A percentile compares a stretch with the other conserved stretches of the same genome.
Conservation (phyloP, 345 rosid species). For the Gossypium arboreum region DNA sequence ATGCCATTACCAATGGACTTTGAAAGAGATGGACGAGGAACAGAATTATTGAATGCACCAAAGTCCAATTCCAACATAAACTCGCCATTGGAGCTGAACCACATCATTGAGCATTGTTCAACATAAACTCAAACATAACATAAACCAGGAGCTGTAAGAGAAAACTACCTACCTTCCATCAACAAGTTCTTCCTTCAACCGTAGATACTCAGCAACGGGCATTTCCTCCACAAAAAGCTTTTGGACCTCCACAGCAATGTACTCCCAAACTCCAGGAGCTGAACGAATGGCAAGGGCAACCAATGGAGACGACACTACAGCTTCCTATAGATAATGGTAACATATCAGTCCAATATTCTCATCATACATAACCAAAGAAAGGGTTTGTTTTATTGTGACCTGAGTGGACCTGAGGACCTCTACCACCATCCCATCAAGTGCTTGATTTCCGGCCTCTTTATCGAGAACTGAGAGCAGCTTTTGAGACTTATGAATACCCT, state of each 20-base stretch:
- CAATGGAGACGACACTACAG: slow-evolving; percentile 73
- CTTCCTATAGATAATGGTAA: slow-evolving; percentile 44
- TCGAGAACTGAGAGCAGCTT: slow-evolving; percentile 55
- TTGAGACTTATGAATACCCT: slow-evolving; percentile 71
- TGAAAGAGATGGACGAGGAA: slow-evolving; percentile 82
- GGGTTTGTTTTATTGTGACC: slow-evolving; percentile 28
- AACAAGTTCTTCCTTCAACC: slow-evolving; percentile 85
- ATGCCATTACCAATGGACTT: slow-evolving; percentile 91
- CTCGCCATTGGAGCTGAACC: slow-evolving; percentile 59
- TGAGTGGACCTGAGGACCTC: slow-evolving; percentile 66
- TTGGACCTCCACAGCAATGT: slow-evolving; percentile 62
- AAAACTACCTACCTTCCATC: slow-evolving; percentile 52
- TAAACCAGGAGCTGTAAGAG: neutral
- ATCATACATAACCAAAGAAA: neutral
- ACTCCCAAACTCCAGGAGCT: slow-evolving; percentile 89
- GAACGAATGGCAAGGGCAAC: slow-evolving; percentile 81
- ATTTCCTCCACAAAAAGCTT: slow-evolving; percentile 78
- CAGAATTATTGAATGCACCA: slow-evolving; percentile 73
- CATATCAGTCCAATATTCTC: neutral
- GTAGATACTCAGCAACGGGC: slow-evolving; percentile 62
- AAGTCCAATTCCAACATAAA: slow-evolving; percentile 85
- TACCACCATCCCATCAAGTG: slow-evolving; percentile 57
- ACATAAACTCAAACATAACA: neutral
- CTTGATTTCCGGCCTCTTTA: slow-evolving; percentile 41
- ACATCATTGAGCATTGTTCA: neutral